phyloP scores from a whole-genome alignment of 352 stramenopile species.

The Chrysophaeum taylorii region DNA sequence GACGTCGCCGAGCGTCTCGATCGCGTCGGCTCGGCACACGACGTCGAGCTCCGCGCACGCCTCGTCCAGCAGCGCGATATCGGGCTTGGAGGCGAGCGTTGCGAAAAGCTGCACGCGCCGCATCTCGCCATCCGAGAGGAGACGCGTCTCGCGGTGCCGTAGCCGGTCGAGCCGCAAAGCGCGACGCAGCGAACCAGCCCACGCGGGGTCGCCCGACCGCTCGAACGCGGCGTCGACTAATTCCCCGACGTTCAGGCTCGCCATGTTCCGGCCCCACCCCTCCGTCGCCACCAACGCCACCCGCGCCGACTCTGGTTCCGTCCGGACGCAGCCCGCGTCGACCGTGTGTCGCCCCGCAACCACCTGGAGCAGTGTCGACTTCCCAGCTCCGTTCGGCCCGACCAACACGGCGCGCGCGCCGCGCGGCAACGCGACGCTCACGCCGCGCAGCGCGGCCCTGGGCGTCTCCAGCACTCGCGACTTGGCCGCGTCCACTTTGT shows the following conservation, averaged over 20 bases:
- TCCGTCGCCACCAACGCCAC: conserved; percentile 51
- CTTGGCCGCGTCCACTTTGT: too few species aligned
- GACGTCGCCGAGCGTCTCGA: conserved; percentile 49
- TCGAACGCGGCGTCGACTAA: not conserved
- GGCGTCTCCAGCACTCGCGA: too few species aligned
- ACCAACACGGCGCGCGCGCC: not conserved
- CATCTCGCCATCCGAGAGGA: conserved; percentile 27
- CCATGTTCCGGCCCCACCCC: not conserved
- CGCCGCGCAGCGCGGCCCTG: not conserved
- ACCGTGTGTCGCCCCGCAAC: conserved; percentile 63
- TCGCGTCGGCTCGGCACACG: conserved; percentile 61
- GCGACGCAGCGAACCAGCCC: conserved; percentile 57
- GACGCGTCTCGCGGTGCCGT: conserved; percentile 11
- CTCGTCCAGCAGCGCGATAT: conserved; percentile 71
- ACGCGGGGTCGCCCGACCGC: conserved; percentile 40
- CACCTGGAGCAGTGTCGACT: conserved; percentile 67
- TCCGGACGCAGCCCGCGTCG: conserved; percentile 15
- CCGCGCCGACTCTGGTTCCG: conserved; percentile 56
- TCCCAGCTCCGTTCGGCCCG: conserved; percentile 34
- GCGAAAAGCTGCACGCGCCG: conserved; percentile 70
- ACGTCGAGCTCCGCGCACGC: conserved; percentile 71
- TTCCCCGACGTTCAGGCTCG: not conserved
- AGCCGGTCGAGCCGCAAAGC: conserved; percentile 49
- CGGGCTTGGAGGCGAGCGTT: conserved; percentile 51
- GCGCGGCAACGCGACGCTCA: not conserved